Conservation (phyloP, 768 basidiomycete species). For the Crepidotus variabilis region DNA sequence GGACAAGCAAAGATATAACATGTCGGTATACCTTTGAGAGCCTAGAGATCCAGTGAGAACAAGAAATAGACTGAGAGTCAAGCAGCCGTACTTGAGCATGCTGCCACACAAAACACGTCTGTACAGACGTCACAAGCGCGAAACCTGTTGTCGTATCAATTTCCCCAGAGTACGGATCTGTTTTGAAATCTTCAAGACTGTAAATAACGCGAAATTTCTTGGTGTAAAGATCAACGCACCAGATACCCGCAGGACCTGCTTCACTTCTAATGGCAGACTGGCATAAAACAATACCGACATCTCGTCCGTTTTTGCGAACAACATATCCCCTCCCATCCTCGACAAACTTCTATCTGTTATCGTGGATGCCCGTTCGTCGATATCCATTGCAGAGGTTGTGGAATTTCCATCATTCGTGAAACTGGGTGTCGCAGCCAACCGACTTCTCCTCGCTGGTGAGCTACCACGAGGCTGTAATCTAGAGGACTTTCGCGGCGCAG, state of each 20-base stretch:
- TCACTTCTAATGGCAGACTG: constrained; percentile 68
- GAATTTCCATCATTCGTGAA: constrained; percentile 35
- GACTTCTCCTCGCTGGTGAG: constrained; percentile 18
- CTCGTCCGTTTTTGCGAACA: constrained; percentile 75
- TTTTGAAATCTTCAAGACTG: constrained; percentile 52
- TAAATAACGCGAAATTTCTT: constrained; percentile 6
- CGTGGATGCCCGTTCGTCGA: constrained; percentile 50
- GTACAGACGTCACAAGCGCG: constrained; percentile 64
- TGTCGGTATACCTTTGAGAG: constrained; percentile 68
- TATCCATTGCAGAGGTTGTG: constrained; percentile 58
- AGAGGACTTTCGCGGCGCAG: constrained; percentile 53
- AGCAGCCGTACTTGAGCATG: constrained; percentile 56
- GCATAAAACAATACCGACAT: constrained; percentile 65
- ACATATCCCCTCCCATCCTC: constrained; percentile 33
- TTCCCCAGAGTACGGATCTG: constrained; percentile 64
- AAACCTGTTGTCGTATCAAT: constrained; percentile 73
- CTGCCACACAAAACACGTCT: constrained; percentile 83
- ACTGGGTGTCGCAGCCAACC: constrained; percentile 36
- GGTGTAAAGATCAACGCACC: constrained; percentile 35
- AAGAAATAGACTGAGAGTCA: not conserved
- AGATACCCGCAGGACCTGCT: constrained; percentile 63
- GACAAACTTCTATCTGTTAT: constrained; percentile 32
- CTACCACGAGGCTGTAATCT: constrained; percentile 23
- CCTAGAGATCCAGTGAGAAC: constrained; percentile 24
- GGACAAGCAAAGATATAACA: constrained; percentile 84